A percentile compares a stretch with the other conserved stretches of the same genome.
Evolutionary conservation across 1,139 yeast species (phyloP).

Genomic region (Sugiyamaella sp.): DNA sequence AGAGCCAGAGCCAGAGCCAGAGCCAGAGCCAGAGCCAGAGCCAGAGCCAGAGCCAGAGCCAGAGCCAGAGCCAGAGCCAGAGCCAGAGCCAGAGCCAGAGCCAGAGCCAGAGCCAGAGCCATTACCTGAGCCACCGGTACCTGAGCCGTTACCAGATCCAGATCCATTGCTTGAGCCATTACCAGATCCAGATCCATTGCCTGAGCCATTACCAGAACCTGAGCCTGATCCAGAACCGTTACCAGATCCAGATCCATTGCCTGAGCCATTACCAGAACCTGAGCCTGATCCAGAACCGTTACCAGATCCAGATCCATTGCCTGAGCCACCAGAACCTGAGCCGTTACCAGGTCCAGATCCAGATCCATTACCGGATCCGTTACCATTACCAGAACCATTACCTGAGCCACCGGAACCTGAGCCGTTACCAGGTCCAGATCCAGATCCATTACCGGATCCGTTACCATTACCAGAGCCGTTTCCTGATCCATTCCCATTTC

Average conservation of each 20-base stretch:
- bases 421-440: slow-evolving; percentile 10
- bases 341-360: slow-evolving; percentile 6
- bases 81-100: slow-evolving; percentile 1
- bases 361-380: slow-evolving; percentile 7
- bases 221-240: neutral
- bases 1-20: slow-evolving; percentile 8
- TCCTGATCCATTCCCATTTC: slow-evolving; percentile 4
- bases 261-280: neutral
- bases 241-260: neutral
- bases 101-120: slow-evolving; percentile 6
- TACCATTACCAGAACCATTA: neutral
- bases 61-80: slow-evolving; percentile 2
- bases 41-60: neutral
- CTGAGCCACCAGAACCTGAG: neutral
- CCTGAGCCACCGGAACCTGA: slow-evolving; percentile 6
- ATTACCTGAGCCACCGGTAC: neutral
- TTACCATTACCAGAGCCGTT: slow-evolving; percentile 9
- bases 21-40: neutral
- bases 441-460: slow-evolving; percentile 1
- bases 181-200: slow-evolving; percentile 2
- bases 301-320: neutral
- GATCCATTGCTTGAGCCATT: neutral
- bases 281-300: neutral
- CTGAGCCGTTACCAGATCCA: neutral
- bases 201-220: neutral